Evolutionary conservation across 2,329 filamentous ascomycete genomes (phyloP).

Genomic region (Xylariaceae sp.): DNA sequence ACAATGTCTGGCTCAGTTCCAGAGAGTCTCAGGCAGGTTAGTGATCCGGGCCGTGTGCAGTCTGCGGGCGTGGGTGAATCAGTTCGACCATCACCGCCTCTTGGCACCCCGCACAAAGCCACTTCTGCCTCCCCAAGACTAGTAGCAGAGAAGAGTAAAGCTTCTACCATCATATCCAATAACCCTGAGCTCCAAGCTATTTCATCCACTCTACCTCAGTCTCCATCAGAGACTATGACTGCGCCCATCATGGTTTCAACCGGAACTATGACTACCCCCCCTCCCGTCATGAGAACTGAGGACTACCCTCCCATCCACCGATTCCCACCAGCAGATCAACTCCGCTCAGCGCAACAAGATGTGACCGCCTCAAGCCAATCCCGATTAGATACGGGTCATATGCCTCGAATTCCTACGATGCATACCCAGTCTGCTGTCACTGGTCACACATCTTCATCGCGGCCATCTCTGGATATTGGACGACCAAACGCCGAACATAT

Average conservation of each 20-base stretch:
- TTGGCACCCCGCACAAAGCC: constrained; percentile 30
- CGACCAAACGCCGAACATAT: constrained; percentile 60
- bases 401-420: constrained; percentile 31
- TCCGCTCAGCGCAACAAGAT: constrained; percentile 35
- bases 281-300: constrained; percentile 44
- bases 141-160: constrained; percentile 47
- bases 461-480: constrained; percentile 66
- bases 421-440: constrained; percentile 33
- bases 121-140: constrained; percentile 38
- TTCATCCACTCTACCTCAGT: constrained; percentile 39
- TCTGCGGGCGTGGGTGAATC: constrained; percentile 23
- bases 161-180: constrained; percentile 58
- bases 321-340: constrained; percentile 38
- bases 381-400: constrained; percentile 23
- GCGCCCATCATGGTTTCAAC: constrained; percentile 46
- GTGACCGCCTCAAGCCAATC: constrained; percentile 20
- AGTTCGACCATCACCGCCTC: constrained; percentile 31
- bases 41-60: constrained; percentile 31
- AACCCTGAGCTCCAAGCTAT: constrained; percentile 58
- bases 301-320: constrained; percentile 37
- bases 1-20: constrained; percentile 24
- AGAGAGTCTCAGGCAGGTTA: constrained; percentile 30
- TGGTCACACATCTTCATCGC: constrained; percentile 44
- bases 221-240: constrained; percentile 28
- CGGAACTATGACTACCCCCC: constrained; percentile 72